These are phyloP conservation scores for Aurantiochytrium sp. DNA, from an alignment of 108 stramenopile species.

Conservation along the genomic window DNA sequence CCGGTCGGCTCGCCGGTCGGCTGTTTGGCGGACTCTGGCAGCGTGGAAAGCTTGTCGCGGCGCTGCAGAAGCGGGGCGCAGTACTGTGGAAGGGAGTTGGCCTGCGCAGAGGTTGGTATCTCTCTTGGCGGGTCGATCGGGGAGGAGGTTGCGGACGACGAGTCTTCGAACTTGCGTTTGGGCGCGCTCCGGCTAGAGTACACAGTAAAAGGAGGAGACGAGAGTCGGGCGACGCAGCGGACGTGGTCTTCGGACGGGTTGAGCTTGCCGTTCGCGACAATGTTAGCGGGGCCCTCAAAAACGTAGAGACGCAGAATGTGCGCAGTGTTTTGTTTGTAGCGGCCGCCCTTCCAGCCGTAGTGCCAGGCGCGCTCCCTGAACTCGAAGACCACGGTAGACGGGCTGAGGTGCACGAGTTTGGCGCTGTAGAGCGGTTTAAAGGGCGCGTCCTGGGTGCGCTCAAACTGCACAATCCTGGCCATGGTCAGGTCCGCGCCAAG, in stretches of 20 bases:
- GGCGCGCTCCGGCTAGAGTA: slow-evolving; percentile 29
- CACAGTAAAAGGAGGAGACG: slow-evolving; percentile 11
- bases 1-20: no score
- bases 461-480: background rate
- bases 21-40: no score
- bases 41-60: no score
- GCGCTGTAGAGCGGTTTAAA: background rate
- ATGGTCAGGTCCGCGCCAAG: background rate
- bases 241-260: background rate
- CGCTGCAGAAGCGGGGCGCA: no score
- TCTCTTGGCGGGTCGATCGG: no score
- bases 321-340: slow-evolving; percentile 22
- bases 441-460: background rate
- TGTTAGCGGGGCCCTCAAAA: background rate
- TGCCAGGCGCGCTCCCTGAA: slow-evolving; percentile 19
- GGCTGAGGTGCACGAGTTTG: background rate
- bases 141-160: no score
- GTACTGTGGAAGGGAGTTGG: no score
- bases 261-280: background rate
- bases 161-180: no score
- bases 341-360: slow-evolving; percentile 13
- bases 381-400: background rate
- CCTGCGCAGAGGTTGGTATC: no score
- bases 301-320: slow-evolving; percentile 15
- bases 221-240: background rate